Conservation (phyloP, 306 rosid species). For the Chamaecrista fasciculata region DNA sequence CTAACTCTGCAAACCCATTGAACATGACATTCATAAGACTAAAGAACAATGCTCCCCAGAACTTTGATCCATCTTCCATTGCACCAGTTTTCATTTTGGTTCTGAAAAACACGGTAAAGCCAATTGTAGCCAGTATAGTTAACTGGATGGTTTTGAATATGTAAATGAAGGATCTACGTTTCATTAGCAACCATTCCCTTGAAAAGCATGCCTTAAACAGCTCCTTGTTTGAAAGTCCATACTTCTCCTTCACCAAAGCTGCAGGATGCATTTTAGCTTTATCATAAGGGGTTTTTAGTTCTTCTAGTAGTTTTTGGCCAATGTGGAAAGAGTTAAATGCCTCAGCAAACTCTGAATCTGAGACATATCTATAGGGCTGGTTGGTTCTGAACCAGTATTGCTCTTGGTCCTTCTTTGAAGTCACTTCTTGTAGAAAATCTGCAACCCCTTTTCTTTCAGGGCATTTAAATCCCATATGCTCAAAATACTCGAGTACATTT, state of each 20-base stretch:
- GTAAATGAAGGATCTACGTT: constrained; percentile 45
- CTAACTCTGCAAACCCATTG: constrained; percentile 60
- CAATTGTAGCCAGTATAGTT: constrained; percentile 42
- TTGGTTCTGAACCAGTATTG: constrained; percentile 51
- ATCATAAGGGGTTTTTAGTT: constrained; percentile 50
- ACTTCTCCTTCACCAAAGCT: constrained; percentile 58
- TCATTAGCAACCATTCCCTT: constrained; percentile 58
- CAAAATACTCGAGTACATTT: constrained; percentile 48
- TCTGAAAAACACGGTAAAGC: constrained; percentile 54
- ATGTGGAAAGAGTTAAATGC: constrained; percentile 37
- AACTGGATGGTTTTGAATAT: constrained; percentile 56
- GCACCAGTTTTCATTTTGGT: constrained; percentile 58
- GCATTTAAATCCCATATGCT: constrained; percentile 44
- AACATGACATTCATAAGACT: constrained; percentile 70
- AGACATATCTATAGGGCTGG: constrained; percentile 40
- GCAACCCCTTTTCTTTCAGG: constrained; percentile 71
- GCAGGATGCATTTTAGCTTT: constrained; percentile 52
- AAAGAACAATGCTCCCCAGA: constrained; percentile 59
- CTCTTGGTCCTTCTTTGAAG: constrained; percentile 65
- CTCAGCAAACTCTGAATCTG: constrained; percentile 46
- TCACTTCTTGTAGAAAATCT: constrained; percentile 68
- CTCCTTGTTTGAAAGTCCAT: constrained; percentile 54
- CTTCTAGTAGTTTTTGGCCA: constrained; percentile 44
- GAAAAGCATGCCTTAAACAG: constrained; percentile 65
- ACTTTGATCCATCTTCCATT: constrained; percentile 40